Percentiles rank a stretch among this genome's conserved stretches.
Evolutionary conservation across 1,284 basidiomycete genomes (phyloP).

Genomic region (Psilocybe mexicana): DNA sequence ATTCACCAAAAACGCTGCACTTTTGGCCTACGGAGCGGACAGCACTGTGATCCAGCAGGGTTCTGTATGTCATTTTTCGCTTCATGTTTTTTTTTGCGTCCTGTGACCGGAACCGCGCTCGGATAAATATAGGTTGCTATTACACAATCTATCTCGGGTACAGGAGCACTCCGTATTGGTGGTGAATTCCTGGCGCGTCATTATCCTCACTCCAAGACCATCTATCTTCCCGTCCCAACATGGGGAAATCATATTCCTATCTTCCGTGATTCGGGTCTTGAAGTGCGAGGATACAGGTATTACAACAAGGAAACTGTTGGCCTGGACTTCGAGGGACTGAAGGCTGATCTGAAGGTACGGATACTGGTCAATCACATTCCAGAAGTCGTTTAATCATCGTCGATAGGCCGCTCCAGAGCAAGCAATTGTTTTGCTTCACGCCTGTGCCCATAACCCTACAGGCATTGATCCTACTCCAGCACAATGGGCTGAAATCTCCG

Average conservation of each 20-base stretch:
- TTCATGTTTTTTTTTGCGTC: slow-evolving; percentile 4
- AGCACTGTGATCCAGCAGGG: slow-evolving; percentile 75
- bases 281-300: slow-evolving; percentile 92
- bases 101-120: too few species aligned
- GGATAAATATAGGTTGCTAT: slow-evolving; percentile 68
- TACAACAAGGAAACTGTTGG: slow-evolving; percentile 95
- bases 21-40: slow-evolving; percentile 90
- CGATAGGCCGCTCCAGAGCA: slow-evolving; percentile 72
- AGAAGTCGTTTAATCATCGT: slow-evolving; percentile 10
- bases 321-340: slow-evolving; percentile 91
- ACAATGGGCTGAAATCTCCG: slow-evolving; percentile 93
- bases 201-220: slow-evolving; percentile 86
- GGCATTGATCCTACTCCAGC: slow-evolving; percentile 93
- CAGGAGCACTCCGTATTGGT: slow-evolving; percentile 95
- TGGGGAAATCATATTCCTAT: slow-evolving; percentile 97
- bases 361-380: slow-evolving; percentile 3
- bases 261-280: slow-evolving; percentile 90
- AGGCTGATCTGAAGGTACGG: slow-evolving; percentile 78
- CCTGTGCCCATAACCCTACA: slow-evolving; percentile 98
- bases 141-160: slow-evolving; percentile 97
- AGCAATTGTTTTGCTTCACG: slow-evolving; percentile 85
- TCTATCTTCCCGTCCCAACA: slow-evolving; percentile 93
- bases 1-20: slow-evolving; percentile 89
- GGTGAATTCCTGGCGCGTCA: slow-evolving; percentile 91
- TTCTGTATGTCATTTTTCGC: slow-evolving; percentile 53